A percentile compares a stretch with the other conserved stretches of the same genome.
Evolutionary conservation across 768 basidiomycete species (phyloP).

Genomic region (Saitozyma sp.): DNA sequence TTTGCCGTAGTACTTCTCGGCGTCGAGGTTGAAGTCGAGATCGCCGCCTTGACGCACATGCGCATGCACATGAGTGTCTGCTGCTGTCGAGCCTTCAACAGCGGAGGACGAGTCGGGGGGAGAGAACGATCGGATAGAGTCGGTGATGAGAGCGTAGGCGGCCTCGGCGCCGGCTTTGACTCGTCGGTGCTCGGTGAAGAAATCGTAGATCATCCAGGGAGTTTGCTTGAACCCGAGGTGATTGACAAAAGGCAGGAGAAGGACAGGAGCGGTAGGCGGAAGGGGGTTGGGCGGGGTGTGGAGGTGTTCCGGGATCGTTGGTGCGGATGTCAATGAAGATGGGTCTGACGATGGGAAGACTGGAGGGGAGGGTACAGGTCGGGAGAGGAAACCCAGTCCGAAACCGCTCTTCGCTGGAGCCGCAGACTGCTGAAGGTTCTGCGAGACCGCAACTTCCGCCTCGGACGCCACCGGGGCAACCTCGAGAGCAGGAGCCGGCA

Average conservation of each 20-base stretch:
- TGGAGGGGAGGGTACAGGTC: conserved; percentile 37
- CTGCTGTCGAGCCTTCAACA: not conserved
- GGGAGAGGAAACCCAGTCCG: conserved; percentile 46
- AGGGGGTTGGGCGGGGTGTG: conserved; percentile 62
- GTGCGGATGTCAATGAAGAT: not conserved
- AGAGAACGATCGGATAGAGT: conserved; percentile 57
- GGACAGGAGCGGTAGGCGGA: conserved; percentile 73
- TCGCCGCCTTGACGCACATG: conserved; percentile 54
- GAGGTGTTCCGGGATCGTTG: conserved; percentile 46
- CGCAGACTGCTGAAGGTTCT: not conserved
- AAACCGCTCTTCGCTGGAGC: not conserved
- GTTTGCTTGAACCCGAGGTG: conserved; percentile 79
- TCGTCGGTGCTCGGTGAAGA: conserved; percentile 83
- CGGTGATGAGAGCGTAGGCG: conserved; percentile 70
- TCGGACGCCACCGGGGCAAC: conserved; percentile 36
- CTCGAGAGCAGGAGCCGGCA: not conserved
- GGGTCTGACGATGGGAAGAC: conserved; percentile 11
- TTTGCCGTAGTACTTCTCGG: conserved; percentile 67
- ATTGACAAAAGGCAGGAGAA: conserved; percentile 53
- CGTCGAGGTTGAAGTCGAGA: conserved; percentile 69
- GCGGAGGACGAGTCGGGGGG: conserved; percentile 55
- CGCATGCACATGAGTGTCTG: not conserved
- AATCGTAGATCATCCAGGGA: conserved; percentile 82
- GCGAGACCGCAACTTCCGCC: not conserved
- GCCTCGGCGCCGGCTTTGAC: conserved; percentile 79